Conservation (phyloP, 1,284 basidiomycete genomes). For the Albatrellus sp. region DNA sequence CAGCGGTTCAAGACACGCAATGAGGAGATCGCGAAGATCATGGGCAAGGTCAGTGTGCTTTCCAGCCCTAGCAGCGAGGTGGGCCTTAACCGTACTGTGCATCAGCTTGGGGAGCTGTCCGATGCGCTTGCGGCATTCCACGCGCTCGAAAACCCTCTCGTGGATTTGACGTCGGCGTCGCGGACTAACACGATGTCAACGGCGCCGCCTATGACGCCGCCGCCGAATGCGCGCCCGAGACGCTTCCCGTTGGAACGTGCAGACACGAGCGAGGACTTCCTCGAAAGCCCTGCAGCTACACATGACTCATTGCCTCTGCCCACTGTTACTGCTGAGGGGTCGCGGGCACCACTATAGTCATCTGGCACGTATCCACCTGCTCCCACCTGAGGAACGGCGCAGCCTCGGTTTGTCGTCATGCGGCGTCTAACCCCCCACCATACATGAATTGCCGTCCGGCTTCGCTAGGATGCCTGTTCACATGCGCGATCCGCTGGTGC, state of each 20-base stretch:
- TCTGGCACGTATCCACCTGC: too few relatives aligned
- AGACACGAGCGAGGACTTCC: not conserved
- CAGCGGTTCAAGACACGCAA: constrained; percentile 57
- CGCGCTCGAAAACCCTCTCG: not conserved
- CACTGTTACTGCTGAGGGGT: not conserved
- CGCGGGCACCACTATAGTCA: too few relatives aligned
- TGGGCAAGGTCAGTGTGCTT: constrained; percentile 43
- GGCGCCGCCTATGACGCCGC: not conserved
- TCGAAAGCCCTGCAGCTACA: not conserved
- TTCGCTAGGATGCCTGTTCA: too few relatives aligned
- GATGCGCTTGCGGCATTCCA: constrained; percentile 1
- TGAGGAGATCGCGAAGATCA: constrained; percentile 53
- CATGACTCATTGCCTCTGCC: not conserved
- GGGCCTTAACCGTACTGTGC: constrained; percentile 1
- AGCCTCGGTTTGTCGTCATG: too few relatives aligned
- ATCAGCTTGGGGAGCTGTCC: constrained; percentile 46
- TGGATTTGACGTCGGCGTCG: not conserved
- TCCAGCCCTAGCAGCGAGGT: not conserved
- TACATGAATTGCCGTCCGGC: too few relatives aligned
- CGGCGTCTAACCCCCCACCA: too few relatives aligned
- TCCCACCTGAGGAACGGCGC: too few relatives aligned
- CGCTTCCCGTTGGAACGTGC: not conserved
- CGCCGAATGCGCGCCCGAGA: not conserved
- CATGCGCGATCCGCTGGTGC: too few relatives aligned
- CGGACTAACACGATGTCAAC: constrained; percentile 3